Evolutionary conservation across 1,284 basidiomycete species (phyloP).

Genomic region (Peniophora sp.): DNA sequence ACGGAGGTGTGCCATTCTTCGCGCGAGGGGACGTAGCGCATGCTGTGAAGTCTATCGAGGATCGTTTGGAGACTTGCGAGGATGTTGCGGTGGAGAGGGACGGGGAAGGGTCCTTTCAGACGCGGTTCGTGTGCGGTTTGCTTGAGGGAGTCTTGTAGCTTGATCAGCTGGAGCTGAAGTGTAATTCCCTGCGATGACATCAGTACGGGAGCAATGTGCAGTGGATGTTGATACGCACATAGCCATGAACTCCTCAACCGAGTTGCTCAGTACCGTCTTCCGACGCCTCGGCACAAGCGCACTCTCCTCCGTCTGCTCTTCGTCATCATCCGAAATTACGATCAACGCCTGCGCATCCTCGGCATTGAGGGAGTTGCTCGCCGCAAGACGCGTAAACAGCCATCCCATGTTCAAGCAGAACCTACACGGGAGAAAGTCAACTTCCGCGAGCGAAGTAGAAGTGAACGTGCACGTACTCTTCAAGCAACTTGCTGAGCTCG

Average conservation of each 20-base stretch:
- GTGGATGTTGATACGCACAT: slow-evolving; percentile 45
- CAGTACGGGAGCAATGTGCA: slow-evolving; percentile 4
- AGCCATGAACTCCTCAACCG: slow-evolving; percentile 82
- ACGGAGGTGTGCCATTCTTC: slow-evolving; percentile 83
- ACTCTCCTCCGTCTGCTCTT: slow-evolving; percentile 24
- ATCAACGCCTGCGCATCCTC: slow-evolving; percentile 25
- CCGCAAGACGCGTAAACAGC: slow-evolving; percentile 76
- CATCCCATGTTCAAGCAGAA: slow-evolving; percentile 80
- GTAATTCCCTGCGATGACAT: slow-evolving; percentile 67
- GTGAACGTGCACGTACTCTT: slow-evolving; percentile 59
- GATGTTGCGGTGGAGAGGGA: slow-evolving; percentile 75
- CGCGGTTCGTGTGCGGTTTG: slow-evolving; percentile 92
- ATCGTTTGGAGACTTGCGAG: slow-evolving; percentile 85
- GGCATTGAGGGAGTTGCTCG: slow-evolving; percentile 61
- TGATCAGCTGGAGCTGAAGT: slow-evolving; percentile 88
- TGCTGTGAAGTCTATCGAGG: slow-evolving; percentile 84
- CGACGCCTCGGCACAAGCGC: slow-evolving; percentile 28
- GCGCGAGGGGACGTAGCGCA: slow-evolving; percentile 90
- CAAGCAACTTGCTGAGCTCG: slow-evolving; percentile 77
- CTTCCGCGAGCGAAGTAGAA: no score
- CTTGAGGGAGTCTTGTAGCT: slow-evolving; percentile 72
- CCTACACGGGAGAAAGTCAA: slow-evolving; percentile 27
- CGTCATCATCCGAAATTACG: slow-evolving; percentile 18
- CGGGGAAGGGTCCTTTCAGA: slow-evolving; percentile 88
- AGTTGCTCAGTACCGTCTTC: slow-evolving; percentile 42